Percentiles rank a stretch among this genome's conserved stretches.
Conservation (phyloP, 352 stramenopile genomes). For the Globisporangium paddicum region DNA sequence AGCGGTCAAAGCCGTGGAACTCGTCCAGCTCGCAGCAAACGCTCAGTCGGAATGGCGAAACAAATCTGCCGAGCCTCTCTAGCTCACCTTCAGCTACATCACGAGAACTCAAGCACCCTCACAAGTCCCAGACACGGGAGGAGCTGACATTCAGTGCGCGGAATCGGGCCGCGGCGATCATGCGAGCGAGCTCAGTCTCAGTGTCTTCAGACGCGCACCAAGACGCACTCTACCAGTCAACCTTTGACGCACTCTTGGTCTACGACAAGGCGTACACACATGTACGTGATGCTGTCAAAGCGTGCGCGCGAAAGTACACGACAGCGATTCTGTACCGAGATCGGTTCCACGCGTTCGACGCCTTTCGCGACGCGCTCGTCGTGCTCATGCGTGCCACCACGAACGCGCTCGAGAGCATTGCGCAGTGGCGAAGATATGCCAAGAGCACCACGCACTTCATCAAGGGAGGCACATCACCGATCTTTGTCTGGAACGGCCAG, state of each 20-base stretch:
- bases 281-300: conserved; percentile 11
- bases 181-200: conserved; percentile 12
- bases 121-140: neutral
- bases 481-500: conserved; percentile 55
- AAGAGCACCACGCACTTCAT: neutral
- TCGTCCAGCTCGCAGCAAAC: neutral
- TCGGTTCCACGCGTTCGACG: conserved; percentile 61
- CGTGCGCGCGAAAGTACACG: conserved; percentile 29
- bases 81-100: neutral
- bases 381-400: conserved; percentile 25
- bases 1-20: conserved; percentile 24
- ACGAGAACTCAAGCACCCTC: neutral
- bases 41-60: neutral
- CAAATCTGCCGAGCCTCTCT: neutral
- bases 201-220: conserved; percentile 2
- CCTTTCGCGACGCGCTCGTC: conserved; percentile 28
- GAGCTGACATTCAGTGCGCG: conserved; percentile 12
- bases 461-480: neutral
- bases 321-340: conserved; percentile 44
- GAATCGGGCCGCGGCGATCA: conserved; percentile 15
- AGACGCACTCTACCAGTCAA: conserved; percentile 34
- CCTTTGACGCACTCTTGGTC: conserved; percentile 16
- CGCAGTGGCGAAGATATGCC: conserved; percentile 24
- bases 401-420: conserved; percentile 32
- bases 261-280: conserved; percentile 36